Percentiles rank a stretch among this genome's conserved stretches.
phyloP scores from a whole-genome alignment of 306 rosid species.

The Psophocarpus tetragonolobus region DNA sequence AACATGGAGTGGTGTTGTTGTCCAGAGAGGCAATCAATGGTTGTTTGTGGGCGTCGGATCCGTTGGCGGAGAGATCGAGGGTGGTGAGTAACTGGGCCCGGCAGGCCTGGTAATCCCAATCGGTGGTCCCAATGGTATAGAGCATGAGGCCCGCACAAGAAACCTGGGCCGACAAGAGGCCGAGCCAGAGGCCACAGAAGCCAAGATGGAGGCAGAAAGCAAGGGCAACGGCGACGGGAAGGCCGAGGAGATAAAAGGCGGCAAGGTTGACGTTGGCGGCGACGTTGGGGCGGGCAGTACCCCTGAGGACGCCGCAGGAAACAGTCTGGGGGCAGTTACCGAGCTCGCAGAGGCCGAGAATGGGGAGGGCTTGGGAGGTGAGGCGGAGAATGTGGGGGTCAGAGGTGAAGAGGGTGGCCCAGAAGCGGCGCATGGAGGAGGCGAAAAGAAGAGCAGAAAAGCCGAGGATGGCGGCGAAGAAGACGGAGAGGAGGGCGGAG shows the following conservation, averaged over 20 bases:
- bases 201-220: slow-evolving; percentile 59
- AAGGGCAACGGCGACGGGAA: slow-evolving; percentile 93
- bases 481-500: slow-evolving; percentile 63
- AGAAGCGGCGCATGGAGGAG: slow-evolving; percentile 48
- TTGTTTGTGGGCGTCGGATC: slow-evolving; percentile 27
- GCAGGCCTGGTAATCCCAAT: slow-evolving; percentile 73
- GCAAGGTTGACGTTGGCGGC: slow-evolving; percentile 83
- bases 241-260: slow-evolving; percentile 85
- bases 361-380: slow-evolving; percentile 73
- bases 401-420: slow-evolving; percentile 73
- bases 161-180: slow-evolving; percentile 79
- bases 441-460: slow-evolving; percentile 63
- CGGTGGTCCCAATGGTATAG: slow-evolving; percentile 73
- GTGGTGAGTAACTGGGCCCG: slow-evolving; percentile 57
- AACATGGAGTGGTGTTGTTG: no score
- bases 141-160: slow-evolving; percentile 88
- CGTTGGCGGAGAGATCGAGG: not conserved
- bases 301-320: slow-evolving; percentile 81
- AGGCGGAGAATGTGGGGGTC: slow-evolving; percentile 62
- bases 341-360: slow-evolving; percentile 86
- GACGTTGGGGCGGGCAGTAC: slow-evolving; percentile 78
- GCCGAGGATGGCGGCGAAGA: slow-evolving; percentile 55
- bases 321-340: slow-evolving; percentile 98
- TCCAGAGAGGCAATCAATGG: slow-evolving; percentile 45
- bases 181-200: slow-evolving; percentile 90